Evolutionary conservation across 1,284 basidiomycete genomes (phyloP).

Genomic region (Pseudozyma thailandica): DNA sequence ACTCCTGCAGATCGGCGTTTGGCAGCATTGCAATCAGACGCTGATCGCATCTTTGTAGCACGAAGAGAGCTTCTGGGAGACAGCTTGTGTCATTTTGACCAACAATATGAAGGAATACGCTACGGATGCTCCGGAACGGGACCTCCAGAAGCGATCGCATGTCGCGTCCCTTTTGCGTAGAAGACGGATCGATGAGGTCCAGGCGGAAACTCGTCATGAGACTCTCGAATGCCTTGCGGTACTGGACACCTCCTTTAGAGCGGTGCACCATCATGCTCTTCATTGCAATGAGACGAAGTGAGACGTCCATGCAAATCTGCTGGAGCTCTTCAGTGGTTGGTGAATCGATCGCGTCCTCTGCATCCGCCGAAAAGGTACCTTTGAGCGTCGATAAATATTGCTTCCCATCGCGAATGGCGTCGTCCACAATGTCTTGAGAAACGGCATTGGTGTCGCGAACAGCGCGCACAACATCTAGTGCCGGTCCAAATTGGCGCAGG

Average conservation of each 20-base stretch:
- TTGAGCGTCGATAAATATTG: constrained; percentile 14
- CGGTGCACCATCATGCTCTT: constrained; percentile 26
- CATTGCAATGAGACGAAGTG: constrained; percentile 34
- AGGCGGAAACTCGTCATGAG: constrained; percentile 32
- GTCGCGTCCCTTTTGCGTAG: neutral
- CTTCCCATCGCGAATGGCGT: constrained; percentile 31
- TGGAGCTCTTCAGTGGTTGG: constrained; percentile 18
- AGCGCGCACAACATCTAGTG: constrained; percentile 34
- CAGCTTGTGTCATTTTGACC: constrained; percentile 16
- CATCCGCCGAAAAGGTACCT: neutral
- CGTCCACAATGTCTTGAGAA: constrained; percentile 28
- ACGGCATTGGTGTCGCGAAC: constrained; percentile 39
- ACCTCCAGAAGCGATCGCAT: constrained; percentile 12
- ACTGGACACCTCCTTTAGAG: constrained; percentile 30
- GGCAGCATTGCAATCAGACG: constrained; percentile 35
- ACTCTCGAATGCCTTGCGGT: constrained; percentile 35
- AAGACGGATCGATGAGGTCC: constrained; percentile 21
- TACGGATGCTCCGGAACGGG: constrained; percentile 25
- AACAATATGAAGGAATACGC: constrained; percentile 19
- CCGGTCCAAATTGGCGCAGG: constrained; percentile 31
- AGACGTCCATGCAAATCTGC: constrained; percentile 32
- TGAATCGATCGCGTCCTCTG: neutral
- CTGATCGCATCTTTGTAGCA: constrained; percentile 31
- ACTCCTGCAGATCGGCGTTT: constrained; percentile 19
- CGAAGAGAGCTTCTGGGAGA: constrained; percentile 9